These are phyloP conservation scores for Aspergillus funiculosus DNA, from an alignment of 495 filamentous ascomycete species.

Conservation along the genomic window DNA sequence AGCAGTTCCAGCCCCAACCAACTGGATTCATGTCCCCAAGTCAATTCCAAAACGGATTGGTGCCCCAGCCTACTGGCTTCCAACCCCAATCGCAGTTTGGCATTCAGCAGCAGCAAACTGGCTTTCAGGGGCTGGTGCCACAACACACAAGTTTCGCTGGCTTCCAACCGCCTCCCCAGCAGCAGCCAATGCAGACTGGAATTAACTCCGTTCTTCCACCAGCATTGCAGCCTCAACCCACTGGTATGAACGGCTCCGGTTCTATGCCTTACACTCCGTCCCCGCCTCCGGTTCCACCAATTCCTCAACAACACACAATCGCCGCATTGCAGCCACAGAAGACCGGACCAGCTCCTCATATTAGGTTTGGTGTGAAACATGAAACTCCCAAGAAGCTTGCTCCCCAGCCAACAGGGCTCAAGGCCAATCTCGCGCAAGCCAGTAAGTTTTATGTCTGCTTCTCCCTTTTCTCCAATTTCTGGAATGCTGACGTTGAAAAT, in stretches of 20 bases:
- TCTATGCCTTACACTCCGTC: conserved; percentile 35
- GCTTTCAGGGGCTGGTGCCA: conserved; percentile 54
- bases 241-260: conserved; percentile 54
- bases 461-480: conserved; percentile 3
- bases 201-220: conserved; percentile 43
- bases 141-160: conserved; percentile 63
- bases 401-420: conserved; percentile 82
- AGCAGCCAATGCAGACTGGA: conserved; percentile 46
- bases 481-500: conserved; percentile 22
- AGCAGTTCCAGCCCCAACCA: conserved; percentile 46
- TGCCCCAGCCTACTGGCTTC: conserved; percentile 50
- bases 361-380: conserved; percentile 75
- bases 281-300: conserved; percentile 38
- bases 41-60: conserved; percentile 43
- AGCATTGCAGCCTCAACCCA: conserved; percentile 46
- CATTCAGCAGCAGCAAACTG: conserved; percentile 46
- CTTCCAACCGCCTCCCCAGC: conserved; percentile 43
- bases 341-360: conserved; percentile 86
- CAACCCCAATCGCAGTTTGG: conserved; percentile 46
- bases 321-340: conserved; percentile 73
- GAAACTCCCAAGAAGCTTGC: conserved; percentile 66
- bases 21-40: conserved; percentile 53
- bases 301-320: conserved; percentile 47
- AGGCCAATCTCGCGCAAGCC: conserved; percentile 85
- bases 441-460: conserved; percentile 85